Conservation (phyloP, 108 stramenopile genomes). For the Cyclotella kingstonii region DNA sequence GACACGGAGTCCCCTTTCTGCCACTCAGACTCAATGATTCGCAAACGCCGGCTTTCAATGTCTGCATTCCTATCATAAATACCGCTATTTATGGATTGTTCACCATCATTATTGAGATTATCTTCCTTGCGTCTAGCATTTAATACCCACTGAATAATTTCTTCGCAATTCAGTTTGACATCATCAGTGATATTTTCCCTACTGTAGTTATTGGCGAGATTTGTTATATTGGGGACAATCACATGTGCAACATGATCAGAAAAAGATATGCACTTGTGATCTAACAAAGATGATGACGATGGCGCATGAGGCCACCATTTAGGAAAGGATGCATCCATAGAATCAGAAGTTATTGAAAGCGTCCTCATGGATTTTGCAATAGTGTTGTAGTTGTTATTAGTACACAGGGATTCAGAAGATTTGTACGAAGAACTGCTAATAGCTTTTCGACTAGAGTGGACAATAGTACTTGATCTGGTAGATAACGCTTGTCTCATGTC, state of each 20-base stretch:
- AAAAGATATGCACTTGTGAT: slow-evolving; percentile 23
- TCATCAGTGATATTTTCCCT: not conserved
- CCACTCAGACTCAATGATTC: slow-evolving; percentile 30
- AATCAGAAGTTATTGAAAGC: not conserved
- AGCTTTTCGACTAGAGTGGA: no score
- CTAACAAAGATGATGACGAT: no score
- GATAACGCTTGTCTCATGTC: no score
- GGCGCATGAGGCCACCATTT: slow-evolving; percentile 27
- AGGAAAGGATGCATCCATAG: slow-evolving; percentile 15
- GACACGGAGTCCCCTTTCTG: slow-evolving; percentile 22
- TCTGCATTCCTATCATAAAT: not conserved
- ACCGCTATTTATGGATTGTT: not conserved
- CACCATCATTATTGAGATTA: not conserved
- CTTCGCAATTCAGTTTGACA: slow-evolving; percentile 11
- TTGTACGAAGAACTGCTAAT: no score
- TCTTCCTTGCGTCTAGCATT: slow-evolving; percentile 6
- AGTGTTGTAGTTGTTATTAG: no score
- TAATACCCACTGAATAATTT: slow-evolving; percentile 33
- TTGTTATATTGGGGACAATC: slow-evolving; percentile 25
- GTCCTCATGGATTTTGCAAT: no score
- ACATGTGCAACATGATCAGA: slow-evolving; percentile 40
- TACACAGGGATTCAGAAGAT: no score
- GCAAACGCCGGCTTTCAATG: not conserved
- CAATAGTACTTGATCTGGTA: no score
- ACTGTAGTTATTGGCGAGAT: not conserved